Evolutionary conservation across 176 grass and related monocot species (phyloP).

Genomic region (Aegilops bicornis): DNA sequence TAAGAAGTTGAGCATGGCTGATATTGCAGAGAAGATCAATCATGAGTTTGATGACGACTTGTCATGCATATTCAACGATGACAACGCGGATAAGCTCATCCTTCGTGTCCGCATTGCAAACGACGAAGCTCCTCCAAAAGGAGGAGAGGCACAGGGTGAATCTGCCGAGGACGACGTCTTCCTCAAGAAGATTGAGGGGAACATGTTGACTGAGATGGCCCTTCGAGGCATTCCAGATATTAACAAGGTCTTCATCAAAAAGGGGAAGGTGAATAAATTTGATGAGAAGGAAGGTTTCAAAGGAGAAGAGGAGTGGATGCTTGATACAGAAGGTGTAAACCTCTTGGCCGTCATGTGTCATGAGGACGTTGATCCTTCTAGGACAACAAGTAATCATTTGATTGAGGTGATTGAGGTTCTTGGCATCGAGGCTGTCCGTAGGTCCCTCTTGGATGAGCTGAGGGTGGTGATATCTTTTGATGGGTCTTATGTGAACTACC

Average conservation of each 20-base stretch:
- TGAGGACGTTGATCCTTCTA: constrained; percentile 86
- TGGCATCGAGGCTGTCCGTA: constrained; percentile 92
- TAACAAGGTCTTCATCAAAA: constrained; percentile 96
- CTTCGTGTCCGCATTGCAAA: constrained; percentile 93
- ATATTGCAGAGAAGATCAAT: constrained; percentile 97
- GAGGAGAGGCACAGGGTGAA: constrained; percentile 91
- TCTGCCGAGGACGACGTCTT: constrained; percentile 95
- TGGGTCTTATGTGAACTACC: constrained; percentile 94
- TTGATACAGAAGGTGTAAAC: constrained; percentile 98
- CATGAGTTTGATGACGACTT: constrained; percentile 94
- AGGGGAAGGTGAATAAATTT: constrained; percentile 75
- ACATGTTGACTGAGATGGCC: constrained; percentile 99
- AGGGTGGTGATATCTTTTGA: constrained; percentile 98
- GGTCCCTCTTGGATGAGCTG: constrained; percentile 80
- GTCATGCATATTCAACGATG: constrained; percentile 98
- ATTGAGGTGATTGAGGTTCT: constrained; percentile 98
- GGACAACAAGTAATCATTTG: constrained; percentile 96
- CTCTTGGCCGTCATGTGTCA: constrained; percentile 96
- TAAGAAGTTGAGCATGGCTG: constrained; percentile 99
- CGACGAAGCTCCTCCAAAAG: constrained; percentile 68
- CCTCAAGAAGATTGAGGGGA: constrained; percentile 86
- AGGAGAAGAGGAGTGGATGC: constrained; percentile 83
- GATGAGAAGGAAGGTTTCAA: constrained; percentile 76
- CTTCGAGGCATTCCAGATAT: constrained; percentile 97
- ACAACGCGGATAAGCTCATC: constrained; percentile 98